These are phyloP conservation scores for Cichorium intybus DNA, from an alignment of 140 eudicot species.

Conservation along the genomic window DNA sequence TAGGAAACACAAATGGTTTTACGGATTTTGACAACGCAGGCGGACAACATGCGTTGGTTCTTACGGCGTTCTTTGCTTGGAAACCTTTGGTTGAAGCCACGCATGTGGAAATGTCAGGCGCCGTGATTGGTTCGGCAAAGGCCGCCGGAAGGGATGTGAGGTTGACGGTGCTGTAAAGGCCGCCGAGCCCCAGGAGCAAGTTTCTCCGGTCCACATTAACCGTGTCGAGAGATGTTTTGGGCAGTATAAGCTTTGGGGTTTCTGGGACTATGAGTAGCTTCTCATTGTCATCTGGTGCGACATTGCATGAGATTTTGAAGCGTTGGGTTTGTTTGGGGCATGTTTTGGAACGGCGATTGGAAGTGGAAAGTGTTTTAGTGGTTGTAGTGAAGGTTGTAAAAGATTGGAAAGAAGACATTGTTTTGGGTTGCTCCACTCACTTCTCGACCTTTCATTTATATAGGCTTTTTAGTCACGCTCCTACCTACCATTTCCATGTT, in stretches of 20 bases:
- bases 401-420: constrained; percentile 14
- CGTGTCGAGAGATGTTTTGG: not conserved
- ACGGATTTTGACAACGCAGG: constrained; percentile 13
- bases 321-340: not conserved
- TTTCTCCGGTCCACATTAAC: constrained; percentile 22
- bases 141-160: constrained; percentile 8
- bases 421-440: not conserved
- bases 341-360: not conserved
- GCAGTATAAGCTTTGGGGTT: not conserved
- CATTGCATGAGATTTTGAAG: not conserved
- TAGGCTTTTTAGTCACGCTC: not conserved
- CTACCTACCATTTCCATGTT: not conserved
- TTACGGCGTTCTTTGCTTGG: not conserved
- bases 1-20: constrained; percentile 5
- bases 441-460: too few species aligned
- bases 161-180: constrained; percentile 22
- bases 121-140: constrained; percentile 21
- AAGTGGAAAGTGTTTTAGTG: not conserved
- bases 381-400: not conserved
- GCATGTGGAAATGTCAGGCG: constrained; percentile 34
- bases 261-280: not conserved
- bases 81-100: not conserved
- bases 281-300: not conserved
- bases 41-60: constrained; percentile 24
- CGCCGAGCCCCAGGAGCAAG: constrained; percentile 33